Base-by-base conservation (phyloP, 441 rosid genomes). In the Pelargonium australe region DNA sequence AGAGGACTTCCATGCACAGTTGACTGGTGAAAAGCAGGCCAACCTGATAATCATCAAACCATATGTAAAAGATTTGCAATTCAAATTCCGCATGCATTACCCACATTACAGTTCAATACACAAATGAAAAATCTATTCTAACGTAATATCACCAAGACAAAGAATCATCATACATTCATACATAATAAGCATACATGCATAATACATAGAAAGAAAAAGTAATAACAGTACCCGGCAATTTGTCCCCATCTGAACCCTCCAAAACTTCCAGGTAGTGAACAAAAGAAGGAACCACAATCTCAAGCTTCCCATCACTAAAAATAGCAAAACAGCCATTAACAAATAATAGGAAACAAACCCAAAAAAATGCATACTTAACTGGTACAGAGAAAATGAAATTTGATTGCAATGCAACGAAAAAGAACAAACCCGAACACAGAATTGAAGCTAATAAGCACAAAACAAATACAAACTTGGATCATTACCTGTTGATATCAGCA, bases 21-120 rank as follows among this genome's bases (percentile, higher is more conserved):
- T 49, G 99, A 95, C 81, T 88, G 98, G 76, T 95, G 99, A 78
- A 87, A 95, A 66, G 99, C 96, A 71, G 99, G 99, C 99, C 99
- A 95, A 75, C 99, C 99, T 95, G 78, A 74, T 58, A 69, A 63
- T 69, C 4, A 71, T 16, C 43, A 19, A 51, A 34, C 7, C 40
- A 34, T 34, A 34, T 5, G 40, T 34, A 34, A 34, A 1, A 34
- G 40, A 34, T 34, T 34, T 34, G 40, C 40, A 16, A 2, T 55
- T 55, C 20, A 16, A 5, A 55, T 55, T 55, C 23, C 25, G 16
- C 9, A 7, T 55, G 61, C 61, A 55, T n/a, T 55, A 55, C 61
- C 60, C 20, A 53, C 60, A 53, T 53, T 14, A 53, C 23, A 55
- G 40, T 34, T 34, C 40, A 34, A 34, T 34, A 34, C 7, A 34